phyloP scores from a whole-genome alignment of 2,329 filamentous ascomycete genomes.

The Clarireedia monteithiana region DNA sequence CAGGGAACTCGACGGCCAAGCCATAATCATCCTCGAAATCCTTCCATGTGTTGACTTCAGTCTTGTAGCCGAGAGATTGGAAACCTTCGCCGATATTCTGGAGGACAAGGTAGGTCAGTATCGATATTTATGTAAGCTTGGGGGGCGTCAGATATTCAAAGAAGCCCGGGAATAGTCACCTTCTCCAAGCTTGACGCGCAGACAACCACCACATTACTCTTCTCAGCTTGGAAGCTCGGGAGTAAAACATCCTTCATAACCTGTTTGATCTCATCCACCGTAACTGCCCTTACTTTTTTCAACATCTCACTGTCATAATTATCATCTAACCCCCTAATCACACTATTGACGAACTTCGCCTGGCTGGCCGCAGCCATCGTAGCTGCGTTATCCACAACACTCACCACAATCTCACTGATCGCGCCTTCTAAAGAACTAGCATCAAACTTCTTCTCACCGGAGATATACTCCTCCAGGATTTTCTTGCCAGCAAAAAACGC shows the following conservation, averaged over 20 bases:
- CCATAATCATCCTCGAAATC: constrained; percentile 90
- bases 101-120: neutral
- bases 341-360: constrained; percentile 75
- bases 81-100: constrained; percentile 73
- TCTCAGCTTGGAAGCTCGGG: constrained; percentile 71
- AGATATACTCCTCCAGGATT: constrained; percentile 66
- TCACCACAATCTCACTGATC: constrained; percentile 80
- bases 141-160: neutral
- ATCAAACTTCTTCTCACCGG: constrained; percentile 66
- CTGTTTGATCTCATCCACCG: constrained; percentile 64
- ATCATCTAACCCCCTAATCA: constrained; percentile 65
- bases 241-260: constrained; percentile 70
- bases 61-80: constrained; percentile 67
- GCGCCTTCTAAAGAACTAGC: constrained; percentile 67
- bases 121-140: neutral
- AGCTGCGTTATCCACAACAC: constrained; percentile 79
- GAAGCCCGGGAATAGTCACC: constrained; percentile 38
- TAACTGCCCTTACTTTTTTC: constrained; percentile 67
- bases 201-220: constrained; percentile 79
- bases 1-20: constrained; percentile 36
- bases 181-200: constrained; percentile 81
- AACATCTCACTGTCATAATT: constrained; percentile 75
- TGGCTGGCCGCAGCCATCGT: constrained; percentile 77
- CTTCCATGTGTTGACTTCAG: constrained; percentile 63
- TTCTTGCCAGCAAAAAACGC: constrained; percentile 72